These are phyloP conservation scores for Fusarium sublunatum DNA, from an alignment of 2,329 filamentous ascomycete genomes.

Conservation along the genomic window DNA sequence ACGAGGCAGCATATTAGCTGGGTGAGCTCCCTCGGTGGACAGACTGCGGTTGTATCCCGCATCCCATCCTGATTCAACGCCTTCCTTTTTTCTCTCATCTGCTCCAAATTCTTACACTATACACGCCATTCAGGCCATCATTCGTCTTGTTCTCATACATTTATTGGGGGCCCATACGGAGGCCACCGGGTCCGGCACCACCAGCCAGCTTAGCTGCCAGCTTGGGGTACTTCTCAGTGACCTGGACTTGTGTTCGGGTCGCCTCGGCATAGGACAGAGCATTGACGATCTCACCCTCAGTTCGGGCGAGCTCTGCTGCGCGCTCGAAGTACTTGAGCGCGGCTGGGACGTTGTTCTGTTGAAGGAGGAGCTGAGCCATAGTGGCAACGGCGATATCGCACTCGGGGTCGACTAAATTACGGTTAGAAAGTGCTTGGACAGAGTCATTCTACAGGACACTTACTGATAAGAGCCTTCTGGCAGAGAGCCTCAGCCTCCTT, in stretches of 20 bases:
- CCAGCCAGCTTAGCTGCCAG: constrained; percentile 74
- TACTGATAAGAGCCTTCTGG: constrained; percentile 96
- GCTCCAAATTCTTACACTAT: constrained; percentile 47
- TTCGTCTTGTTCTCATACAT: constrained; percentile 40
- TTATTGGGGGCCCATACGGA: constrained; percentile 53
- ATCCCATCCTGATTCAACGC: constrained; percentile 35
- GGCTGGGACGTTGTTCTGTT: constrained; percentile 96
- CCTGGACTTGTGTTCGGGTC: constrained; percentile 93
- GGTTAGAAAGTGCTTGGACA: constrained; percentile 49
- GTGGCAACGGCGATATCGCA: constrained; percentile 99
- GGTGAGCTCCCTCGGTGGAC: constrained; percentile 30
- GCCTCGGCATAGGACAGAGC: constrained; percentile 97
- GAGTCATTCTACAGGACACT: constrained; percentile 54
- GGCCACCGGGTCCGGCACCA: constrained; percentile 50
- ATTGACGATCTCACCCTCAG: constrained; percentile 95
- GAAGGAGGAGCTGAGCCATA: constrained; percentile 96
- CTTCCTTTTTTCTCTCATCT: constrained; percentile 33
- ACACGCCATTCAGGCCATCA: constrained; percentile 38
- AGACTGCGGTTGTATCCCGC: constrained; percentile 27
- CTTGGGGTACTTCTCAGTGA: constrained; percentile 87
- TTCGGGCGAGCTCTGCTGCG: constrained; percentile 92
- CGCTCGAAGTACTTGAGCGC: constrained; percentile 97
- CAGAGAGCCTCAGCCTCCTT: constrained; percentile 94
- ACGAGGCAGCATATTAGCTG: constrained; percentile 34
- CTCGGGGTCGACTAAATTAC: constrained; percentile 84